Percentiles rank a stretch among this genome's conserved stretches.
Conservation (phyloP, 768 basidiomycete genomes). For the Leccinum ochraceum region DNA sequence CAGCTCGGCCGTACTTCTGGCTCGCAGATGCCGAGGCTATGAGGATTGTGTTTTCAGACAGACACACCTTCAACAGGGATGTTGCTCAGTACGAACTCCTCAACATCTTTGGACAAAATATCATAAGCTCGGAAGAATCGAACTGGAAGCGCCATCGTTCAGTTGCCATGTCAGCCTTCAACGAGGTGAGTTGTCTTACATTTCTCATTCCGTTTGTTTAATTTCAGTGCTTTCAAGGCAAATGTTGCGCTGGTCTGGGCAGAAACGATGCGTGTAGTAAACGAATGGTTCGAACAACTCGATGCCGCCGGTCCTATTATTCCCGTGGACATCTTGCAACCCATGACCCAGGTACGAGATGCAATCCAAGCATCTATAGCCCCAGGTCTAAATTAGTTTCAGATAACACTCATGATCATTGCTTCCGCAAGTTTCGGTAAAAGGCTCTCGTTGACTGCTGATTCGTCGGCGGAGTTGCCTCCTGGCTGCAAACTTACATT, state of each 20-base stretch:
- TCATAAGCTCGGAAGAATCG: constrained; percentile 42
- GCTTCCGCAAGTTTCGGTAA: constrained; percentile 45
- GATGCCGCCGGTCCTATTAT: constrained; percentile 26
- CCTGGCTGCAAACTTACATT: constrained; percentile 38
- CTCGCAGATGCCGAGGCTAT: constrained; percentile 46
- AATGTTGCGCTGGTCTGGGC: constrained; percentile 52
- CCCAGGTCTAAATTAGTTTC: neutral
- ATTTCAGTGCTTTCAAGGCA: constrained; percentile 28
- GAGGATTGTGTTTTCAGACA: constrained; percentile 35
- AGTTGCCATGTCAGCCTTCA: constrained; percentile 50
- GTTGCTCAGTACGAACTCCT: constrained; percentile 40
- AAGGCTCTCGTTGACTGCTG: constrained; percentile 35
- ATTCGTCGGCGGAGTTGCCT: constrained; percentile 26
- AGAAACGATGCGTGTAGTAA: constrained; percentile 40
- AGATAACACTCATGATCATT: constrained; percentile 42
- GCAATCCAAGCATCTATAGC: neutral
- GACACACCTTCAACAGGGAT: constrained; percentile 37
- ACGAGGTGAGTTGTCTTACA: constrained; percentile 36
- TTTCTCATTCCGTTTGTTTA: neutral
- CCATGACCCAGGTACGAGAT: constrained; percentile 18
- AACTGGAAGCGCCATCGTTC: constrained; percentile 51
- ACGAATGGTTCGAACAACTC: constrained; percentile 45
- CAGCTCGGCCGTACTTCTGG: constrained; percentile 39
- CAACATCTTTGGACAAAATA: constrained; percentile 48
- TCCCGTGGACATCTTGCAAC: constrained; percentile 15